A percentile compares a stretch with the other conserved stretches of the same genome.
Conservation (phyloP, 2,329 filamentous ascomycete species). For the Ilyonectria destructans region DNA sequence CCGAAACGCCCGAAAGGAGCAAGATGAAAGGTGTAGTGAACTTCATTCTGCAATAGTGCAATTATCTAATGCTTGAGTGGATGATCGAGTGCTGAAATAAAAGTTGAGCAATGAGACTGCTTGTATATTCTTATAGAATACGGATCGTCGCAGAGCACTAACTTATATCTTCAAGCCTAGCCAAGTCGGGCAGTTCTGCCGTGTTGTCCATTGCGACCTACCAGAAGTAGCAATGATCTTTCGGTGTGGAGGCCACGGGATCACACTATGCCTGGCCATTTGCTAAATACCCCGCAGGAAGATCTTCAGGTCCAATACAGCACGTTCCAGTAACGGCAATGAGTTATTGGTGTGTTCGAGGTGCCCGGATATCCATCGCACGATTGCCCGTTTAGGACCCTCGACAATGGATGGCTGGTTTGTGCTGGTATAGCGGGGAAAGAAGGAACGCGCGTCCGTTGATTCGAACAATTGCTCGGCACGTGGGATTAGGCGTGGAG, state of each 20-base stretch:
- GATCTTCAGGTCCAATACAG: background rate
- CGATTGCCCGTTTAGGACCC: background rate
- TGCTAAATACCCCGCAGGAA: slow-evolving; percentile 19
- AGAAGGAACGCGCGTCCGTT: background rate
- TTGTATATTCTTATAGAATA: background rate
- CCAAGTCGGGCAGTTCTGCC: slow-evolving; percentile 24
- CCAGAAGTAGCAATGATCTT: slow-evolving; percentile 28
- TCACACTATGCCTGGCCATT: slow-evolving; percentile 3
- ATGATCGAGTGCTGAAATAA: background rate
- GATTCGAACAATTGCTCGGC: background rate
- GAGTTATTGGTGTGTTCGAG: slow-evolving; percentile 21
- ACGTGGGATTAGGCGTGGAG: background rate
- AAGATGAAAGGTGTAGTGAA: slow-evolving; percentile 14
- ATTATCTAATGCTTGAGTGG: background rate
- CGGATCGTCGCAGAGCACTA: background rate
- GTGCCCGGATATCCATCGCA: slow-evolving; percentile 14
- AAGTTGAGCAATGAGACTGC: background rate
- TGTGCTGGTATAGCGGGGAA: background rate
- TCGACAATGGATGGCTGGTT: background rate
- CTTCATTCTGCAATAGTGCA: slow-evolving; percentile 17
- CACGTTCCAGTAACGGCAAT: slow-evolving; percentile 14
- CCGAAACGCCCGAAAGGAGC: slow-evolving; percentile 21
- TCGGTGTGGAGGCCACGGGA: slow-evolving; percentile 27
- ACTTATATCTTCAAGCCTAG: slow-evolving; percentile 2
- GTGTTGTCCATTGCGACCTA: slow-evolving; percentile 23